Evolutionary conservation across 164 flowering plant genomes (phyloP).

Genomic region (Tinospora cordifolia): DNA sequence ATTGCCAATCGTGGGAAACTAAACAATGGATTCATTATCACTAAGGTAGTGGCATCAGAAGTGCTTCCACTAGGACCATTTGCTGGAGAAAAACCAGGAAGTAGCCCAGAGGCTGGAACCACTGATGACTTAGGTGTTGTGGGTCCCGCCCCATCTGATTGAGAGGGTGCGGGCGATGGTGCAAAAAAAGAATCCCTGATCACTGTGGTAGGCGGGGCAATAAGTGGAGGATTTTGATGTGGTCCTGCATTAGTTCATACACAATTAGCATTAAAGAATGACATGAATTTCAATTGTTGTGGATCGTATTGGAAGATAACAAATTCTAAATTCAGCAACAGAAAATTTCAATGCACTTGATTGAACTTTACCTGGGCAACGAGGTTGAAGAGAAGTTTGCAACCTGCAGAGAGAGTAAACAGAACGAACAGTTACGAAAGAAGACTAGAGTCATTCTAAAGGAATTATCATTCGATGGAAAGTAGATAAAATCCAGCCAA

Average conservation of each 20-base stretch:
- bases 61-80: slow-evolving; percentile 50
- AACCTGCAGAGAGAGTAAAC: slow-evolving; percentile 40
- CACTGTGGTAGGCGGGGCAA: slow-evolving; percentile 56
- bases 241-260: slow-evolving; percentile 37
- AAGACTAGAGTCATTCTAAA: not conserved
- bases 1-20: slow-evolving; percentile 19
- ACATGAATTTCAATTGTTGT: not conserved
- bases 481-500: not conserved
- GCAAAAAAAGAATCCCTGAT: slow-evolving; percentile 32
- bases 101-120: slow-evolving; percentile 33
- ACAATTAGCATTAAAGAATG: not conserved
- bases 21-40: slow-evolving; percentile 29
- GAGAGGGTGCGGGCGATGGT: slow-evolving; percentile 70
- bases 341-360: not conserved
- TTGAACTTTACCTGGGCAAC: slow-evolving; percentile 70
- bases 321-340: not conserved
- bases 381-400: slow-evolving; percentile 82
- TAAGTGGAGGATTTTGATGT: slow-evolving; percentile 64
- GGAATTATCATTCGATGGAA: not conserved
- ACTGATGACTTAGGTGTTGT: slow-evolving; percentile 29
- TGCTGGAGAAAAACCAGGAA: slow-evolving; percentile 49
- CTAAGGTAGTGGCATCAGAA: slow-evolving; percentile 39
- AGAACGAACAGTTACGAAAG: not conserved
- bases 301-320: not conserved
- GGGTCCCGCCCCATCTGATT: slow-evolving; percentile 32